Base-by-base conservation (phyloP, 139 green algal genomes). In the Picochlorum sp. region DNA sequence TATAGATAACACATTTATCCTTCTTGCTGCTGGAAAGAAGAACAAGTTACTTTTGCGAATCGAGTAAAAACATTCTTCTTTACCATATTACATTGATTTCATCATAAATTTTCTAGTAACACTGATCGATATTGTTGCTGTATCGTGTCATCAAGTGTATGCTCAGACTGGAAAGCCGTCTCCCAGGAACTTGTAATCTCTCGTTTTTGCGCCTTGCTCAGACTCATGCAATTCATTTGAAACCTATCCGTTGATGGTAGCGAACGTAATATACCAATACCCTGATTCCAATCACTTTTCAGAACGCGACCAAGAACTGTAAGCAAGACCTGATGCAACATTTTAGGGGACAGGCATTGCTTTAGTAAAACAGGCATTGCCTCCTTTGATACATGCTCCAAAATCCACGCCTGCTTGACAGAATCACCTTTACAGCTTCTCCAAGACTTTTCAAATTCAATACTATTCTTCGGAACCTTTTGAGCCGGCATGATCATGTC, bases 21-120 rank as follows among this genome's bases (percentile, higher is more conserved):
- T 99, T 57, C 51, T 99, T 55, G 85, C 87, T 1, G 78, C 87
- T 2, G 94, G 94, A 23, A 67, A 44, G 84, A 93, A 66, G 86
- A 95, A 78, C 68, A 73, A 11, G 92, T 95, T 69, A 88, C 88
- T 0, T 94, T 95, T 69, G 58, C 28, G 9, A 73, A 87, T 13
- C 85, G 85, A 0, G 79, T 92, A 30, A 89, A 3, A 72, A 83
- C 24, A 28, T 30, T 30, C 28, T 30, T 30, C 28, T 30, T 30
- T 30, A 30, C 28, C 0, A 30, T 7, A 23, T 23, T 23, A 86
- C 92, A 67, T 92, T 92, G 83, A 23, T 26, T 44, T 57, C 20
- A 59, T n/a, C 15, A 34, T 59, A 1, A 15, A 38, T 18, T 34
- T 30, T 30, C 13, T 32, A 59, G 13, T 59, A 32, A 59, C 0